A percentile compares a stretch with the other conserved stretches of the same genome.
Evolutionary conservation across 768 basidiomycete species (phyloP).

Genomic region (Erythrobasidium yunnanense): DNA sequence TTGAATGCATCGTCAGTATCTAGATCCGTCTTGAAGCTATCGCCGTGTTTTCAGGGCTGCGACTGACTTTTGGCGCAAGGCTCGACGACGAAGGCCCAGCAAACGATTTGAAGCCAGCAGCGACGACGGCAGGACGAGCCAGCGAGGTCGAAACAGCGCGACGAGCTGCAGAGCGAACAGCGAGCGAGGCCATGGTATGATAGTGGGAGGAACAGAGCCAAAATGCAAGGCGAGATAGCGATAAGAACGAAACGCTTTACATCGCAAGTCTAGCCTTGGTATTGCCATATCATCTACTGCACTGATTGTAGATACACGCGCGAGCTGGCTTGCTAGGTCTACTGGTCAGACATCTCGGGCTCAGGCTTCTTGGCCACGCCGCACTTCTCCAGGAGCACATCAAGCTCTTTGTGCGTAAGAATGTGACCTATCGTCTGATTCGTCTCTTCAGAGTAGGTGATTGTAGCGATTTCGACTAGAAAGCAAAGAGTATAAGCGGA

Average conservation of each 20-base stretch:
- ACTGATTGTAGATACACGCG: too few species aligned
- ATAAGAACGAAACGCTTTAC: not conserved
- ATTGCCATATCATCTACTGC: too few species aligned
- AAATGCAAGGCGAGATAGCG: not conserved
- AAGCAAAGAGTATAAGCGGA: conserved; percentile 20
- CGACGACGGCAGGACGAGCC: not conserved
- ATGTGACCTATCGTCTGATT: conserved; percentile 36
- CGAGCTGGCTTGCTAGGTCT: not conserved
- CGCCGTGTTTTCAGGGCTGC: too few species aligned
- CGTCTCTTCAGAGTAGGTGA: conserved; percentile 63
- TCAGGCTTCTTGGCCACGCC: conserved; percentile 39
- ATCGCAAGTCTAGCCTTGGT: too few species aligned
- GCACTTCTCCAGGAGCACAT: conserved; percentile 38
- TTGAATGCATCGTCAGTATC: too few species aligned
- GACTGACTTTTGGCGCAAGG: not conserved
- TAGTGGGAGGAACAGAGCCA: not conserved
- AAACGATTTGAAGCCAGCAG: conserved; percentile 9
- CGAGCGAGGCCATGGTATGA: conserved; percentile 8
- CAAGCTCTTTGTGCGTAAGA: conserved; percentile 39
- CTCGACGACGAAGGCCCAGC: conserved; percentile 12
- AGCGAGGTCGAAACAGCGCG: conserved; percentile 12
- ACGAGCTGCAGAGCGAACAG: conserved; percentile 2
- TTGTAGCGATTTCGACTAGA: conserved; percentile 87
- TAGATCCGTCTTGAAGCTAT: too few species aligned
- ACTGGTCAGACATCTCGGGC: conserved; percentile 23